Conservation (phyloP, 2,329 filamentous ascomycete genomes). For the Scolecobasidium constrictum region DNA sequence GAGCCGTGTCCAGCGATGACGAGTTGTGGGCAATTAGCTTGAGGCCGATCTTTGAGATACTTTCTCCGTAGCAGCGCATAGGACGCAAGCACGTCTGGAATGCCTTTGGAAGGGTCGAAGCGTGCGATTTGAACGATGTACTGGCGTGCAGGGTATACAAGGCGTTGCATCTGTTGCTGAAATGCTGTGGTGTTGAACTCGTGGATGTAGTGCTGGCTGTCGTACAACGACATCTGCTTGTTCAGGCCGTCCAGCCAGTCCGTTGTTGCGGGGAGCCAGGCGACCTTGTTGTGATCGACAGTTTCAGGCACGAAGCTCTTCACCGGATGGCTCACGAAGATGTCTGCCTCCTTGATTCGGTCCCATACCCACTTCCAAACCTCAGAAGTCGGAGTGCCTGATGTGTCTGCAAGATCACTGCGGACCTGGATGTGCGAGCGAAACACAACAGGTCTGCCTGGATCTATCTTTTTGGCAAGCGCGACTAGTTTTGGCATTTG, state of each 20-base stretch:
- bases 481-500: conserved; percentile 75
- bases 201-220: conserved; percentile 61
- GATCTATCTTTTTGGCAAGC: conserved; percentile 59
- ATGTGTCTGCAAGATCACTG: conserved; percentile 54
- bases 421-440: conserved; percentile 77
- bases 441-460: conserved; percentile 67
- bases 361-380: conserved; percentile 69
- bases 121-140: conserved; percentile 75
- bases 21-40: conserved; percentile 55
- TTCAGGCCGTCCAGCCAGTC: conserved; percentile 80
- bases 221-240: conserved; percentile 61
- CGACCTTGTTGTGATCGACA: conserved; percentile 56
- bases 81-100: conserved; percentile 63
- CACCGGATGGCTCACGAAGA: conserved; percentile 77
- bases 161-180: conserved; percentile 46
- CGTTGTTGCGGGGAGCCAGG: conserved; percentile 69
- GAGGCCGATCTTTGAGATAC: conserved; percentile 39
- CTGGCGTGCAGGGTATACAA: conserved; percentile 49
- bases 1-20: conserved; percentile 70
- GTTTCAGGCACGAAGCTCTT: conserved; percentile 60
- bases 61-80: conserved; percentile 61
- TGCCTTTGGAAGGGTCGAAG: conserved; percentile 76
- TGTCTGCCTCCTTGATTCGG: conserved; percentile 57
- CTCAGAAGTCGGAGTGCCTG: conserved; percentile 57
- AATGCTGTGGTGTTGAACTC: conserved; percentile 57